Evolutionary conservation across 176 grass and related monocot genomes (phyloP).

Genomic region (Elaeis guineensis): DNA sequence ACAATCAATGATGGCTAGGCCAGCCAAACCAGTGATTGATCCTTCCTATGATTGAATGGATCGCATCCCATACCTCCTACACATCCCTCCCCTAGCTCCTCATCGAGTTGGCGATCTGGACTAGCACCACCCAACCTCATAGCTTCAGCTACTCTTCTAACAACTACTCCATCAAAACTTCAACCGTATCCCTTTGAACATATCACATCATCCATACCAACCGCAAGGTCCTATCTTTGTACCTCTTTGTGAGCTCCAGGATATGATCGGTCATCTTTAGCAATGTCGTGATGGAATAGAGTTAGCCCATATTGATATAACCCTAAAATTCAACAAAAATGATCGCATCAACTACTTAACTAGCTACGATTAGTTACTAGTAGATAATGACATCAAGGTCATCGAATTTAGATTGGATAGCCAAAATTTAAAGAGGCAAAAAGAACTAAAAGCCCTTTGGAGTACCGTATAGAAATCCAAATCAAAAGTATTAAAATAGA

Average conservation of each 20-base stretch:
- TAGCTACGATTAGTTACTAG: no score
- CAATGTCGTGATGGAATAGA: background rate
- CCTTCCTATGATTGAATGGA: background rate
- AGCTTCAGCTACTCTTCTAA: background rate
- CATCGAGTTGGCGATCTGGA: conserved; percentile 36
- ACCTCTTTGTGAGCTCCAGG: conserved; percentile 17
- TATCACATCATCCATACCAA: conserved; percentile 41
- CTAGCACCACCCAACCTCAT: conserved; percentile 18
- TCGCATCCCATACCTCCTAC: conserved; percentile 10
- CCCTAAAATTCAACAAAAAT: no score
- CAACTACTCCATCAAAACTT: conserved; percentile 35
- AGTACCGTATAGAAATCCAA: no score
- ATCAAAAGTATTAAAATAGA: no score
- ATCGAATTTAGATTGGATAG: no score
- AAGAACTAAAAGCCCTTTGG: no score
- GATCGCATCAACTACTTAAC: no score
- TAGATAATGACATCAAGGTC: no score
- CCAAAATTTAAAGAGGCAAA: no score
- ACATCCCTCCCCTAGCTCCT: conserved; percentile 15
- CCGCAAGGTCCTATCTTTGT: conserved; percentile 18
- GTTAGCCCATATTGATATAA: background rate
- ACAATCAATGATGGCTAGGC: conserved; percentile 18
- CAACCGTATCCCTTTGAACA: conserved; percentile 27
- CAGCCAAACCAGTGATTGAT: conserved; percentile 15
- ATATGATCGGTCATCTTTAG: conserved; percentile 11